phyloP scores from a whole-genome alignment of 345 rosid species.

The Heritiera littoralis region DNA sequence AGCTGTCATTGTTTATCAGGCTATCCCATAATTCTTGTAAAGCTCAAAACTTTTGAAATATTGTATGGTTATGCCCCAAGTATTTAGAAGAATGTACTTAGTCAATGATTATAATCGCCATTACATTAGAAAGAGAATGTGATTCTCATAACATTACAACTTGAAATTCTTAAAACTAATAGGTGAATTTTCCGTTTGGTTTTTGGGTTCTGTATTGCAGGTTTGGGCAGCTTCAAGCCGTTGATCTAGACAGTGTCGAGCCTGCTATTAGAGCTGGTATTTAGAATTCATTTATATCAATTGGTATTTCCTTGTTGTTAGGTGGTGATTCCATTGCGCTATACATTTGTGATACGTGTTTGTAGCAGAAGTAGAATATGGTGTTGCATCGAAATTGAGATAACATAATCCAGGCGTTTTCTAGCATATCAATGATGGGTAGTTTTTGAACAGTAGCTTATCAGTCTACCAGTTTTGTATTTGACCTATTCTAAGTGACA shows the following conservation, averaged over 20 bases:
- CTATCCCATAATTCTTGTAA: not conserved
- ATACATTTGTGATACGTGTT: not conserved
- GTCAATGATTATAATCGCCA: not conserved
- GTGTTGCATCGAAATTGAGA: not conserved
- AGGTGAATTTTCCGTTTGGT: not conserved
- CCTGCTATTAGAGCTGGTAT: conserved; percentile 86
- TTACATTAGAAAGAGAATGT: not conserved
- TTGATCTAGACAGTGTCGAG: conserved; percentile 70
- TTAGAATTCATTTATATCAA: not conserved
- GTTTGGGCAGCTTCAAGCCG: conserved; percentile 94
- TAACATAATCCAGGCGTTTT: not conserved
- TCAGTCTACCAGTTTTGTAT: not conserved
- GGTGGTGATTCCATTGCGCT: not conserved
- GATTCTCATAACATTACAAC: not conserved
- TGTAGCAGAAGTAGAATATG: no score
- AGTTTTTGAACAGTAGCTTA: not conserved
- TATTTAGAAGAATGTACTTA: not conserved
- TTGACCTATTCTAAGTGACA: no score
- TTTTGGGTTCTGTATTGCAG: conserved; percentile 37
- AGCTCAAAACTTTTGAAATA: not conserved
- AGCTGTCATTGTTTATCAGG: not conserved
- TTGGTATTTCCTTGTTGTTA: conserved; percentile 1
- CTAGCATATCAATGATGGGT: not conserved
- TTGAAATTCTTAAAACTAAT: not conserved
- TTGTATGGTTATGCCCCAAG: not conserved